These are phyloP conservation scores for Macaranga tanarius DNA, from an alignment of 441 rosid species.

Conservation along the genomic window DNA sequence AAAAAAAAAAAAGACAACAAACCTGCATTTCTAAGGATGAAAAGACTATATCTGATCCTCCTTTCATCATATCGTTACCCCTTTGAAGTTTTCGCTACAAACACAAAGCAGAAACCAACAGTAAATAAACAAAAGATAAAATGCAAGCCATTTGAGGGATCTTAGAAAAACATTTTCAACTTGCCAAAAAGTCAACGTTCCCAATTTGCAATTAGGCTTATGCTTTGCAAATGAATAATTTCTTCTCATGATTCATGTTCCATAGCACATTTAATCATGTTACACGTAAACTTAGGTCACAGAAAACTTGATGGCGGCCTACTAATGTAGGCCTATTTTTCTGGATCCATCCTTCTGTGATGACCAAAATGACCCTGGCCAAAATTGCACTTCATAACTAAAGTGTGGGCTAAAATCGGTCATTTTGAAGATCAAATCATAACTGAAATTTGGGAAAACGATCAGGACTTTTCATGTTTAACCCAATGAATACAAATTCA, in stretches of 20 bases:
- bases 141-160: slow-evolving; percentile 14
- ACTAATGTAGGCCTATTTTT: not conserved
- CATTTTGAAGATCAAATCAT: not conserved
- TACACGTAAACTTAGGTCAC: not conserved
- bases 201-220: not conserved
- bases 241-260: not conserved
- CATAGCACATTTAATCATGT: not conserved
- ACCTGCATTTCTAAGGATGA: slow-evolving; percentile 33
- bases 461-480: not conserved
- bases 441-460: not conserved
- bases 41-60: slow-evolving; percentile 33
- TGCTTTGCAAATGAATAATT: not conserved
- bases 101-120: slow-evolving; percentile 29
- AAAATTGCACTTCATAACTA: slow-evolving; percentile 6
- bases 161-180: not conserved
- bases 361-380: not conserved
- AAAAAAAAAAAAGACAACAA: too few species aligned
- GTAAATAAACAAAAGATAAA: slow-evolving; percentile 16
- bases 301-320: not conserved
- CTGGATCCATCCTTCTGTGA: not conserved
- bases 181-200: not conserved
- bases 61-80: slow-evolving; percentile 26
- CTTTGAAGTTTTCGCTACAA: slow-evolving; percentile 39
- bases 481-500: slow-evolving; percentile 1
- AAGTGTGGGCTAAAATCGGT: not conserved